Evolutionary conservation across 768 basidiomycete species (phyloP), one percentile per base, ranked within the genome.

Genomic region (Mycena pura): DNA sequence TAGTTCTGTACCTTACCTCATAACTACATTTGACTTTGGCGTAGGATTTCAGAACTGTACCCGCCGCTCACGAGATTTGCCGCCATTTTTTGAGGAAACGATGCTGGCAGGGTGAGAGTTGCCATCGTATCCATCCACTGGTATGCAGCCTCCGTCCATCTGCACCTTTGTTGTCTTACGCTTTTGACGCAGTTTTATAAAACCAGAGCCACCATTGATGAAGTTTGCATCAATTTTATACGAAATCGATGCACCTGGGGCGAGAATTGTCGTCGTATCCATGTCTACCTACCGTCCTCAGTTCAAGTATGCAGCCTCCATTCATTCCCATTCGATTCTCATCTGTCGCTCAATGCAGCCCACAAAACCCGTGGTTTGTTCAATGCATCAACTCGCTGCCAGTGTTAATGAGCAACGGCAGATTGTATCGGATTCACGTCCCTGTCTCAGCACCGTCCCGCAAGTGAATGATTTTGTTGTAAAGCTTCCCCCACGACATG

Each of bases 171-270:
- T 17, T 2, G 1, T 21, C 28, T 45, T 21, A 34, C 29, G 6
- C 3, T 17, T 5, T 28, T 5, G 27, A 15, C 49, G 53, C 6
- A 2, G 21, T 14, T 38, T 3, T 53, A 6, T n/a, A n/a, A n/a
- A 31, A 49, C 39, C 9, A 34, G 31, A 36, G 48, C 57, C n/a
- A 58, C 40, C 8, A 46, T 44, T 7, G 54, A 66, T 27, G 72
- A 76, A 31, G 70, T 79, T 6, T 80, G 79, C 59, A 69, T 60
- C 17, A 58, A 70, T 17, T 79, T 73, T 60, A 50, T 76, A 22
- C 27, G 17, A 2, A 49, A 62, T 13, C 41, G 21, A 34, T 68
- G 67, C 50, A 1, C 1, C n/a, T 38, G 40, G 44, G 61, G 52
- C 24, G 15, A 10, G 31, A 49, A 45, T 19, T 68, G 67, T 21